Conservation (phyloP, 208 protist genomes). For the Porcisia hertigi region DNA sequence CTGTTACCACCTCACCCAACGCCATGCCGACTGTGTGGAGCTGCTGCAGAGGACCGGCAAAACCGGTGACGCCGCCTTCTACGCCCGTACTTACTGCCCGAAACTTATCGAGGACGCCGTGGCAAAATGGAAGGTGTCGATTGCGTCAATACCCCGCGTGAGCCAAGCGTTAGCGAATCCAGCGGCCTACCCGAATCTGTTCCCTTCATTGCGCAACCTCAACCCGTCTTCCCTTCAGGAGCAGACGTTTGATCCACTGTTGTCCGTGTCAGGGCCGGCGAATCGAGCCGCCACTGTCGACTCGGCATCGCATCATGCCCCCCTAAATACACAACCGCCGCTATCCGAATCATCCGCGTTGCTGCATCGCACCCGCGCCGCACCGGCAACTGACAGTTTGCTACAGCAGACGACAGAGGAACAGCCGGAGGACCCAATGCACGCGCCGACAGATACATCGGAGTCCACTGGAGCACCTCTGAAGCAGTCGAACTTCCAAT, state of each 20-base stretch:
- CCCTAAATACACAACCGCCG: not conserved
- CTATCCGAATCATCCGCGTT: not conserved
- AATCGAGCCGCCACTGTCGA: not conserved
- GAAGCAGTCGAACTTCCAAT: not conserved
- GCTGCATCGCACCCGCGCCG: not conserved
- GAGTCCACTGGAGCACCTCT: not conserved
- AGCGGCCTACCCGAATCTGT: constrained; percentile 94
- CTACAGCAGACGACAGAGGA: not conserved
- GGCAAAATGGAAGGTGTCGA: constrained; percentile 85
- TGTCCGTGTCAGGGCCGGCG: not conserved
- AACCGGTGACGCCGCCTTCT: constrained; percentile 94
- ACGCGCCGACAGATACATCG: not conserved
- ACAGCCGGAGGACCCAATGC: not conserved
- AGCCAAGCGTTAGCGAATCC: constrained; percentile 93
- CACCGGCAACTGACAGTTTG: not conserved
- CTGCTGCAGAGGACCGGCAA: constrained; percentile 85
- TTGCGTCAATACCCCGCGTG: constrained; percentile 75
- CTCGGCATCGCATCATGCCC: not conserved
- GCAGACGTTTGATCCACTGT: not conserved
- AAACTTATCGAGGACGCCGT: constrained; percentile 77
- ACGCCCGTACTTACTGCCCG: constrained; percentile 95
- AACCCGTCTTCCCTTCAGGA: not conserved
- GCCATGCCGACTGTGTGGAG: constrained; percentile 84
- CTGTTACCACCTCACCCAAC: constrained; percentile 81
- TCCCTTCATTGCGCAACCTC: constrained; percentile 58